Base-by-base conservation (phyloP, 1,284 basidiomycete genomes). In the Fistulina hepatica region DNA sequence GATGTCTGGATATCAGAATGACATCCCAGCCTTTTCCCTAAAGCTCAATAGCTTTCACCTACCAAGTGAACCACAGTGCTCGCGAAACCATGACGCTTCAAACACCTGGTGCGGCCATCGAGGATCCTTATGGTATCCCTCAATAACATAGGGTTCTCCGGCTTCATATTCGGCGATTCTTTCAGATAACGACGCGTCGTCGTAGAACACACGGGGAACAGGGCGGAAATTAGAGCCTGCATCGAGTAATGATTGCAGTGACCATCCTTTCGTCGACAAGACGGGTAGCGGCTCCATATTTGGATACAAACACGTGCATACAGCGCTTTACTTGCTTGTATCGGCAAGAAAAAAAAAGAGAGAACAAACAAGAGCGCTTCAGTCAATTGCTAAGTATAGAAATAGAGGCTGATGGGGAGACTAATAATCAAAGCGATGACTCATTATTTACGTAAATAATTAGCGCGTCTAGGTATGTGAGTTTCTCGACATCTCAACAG, bases 101-200 rank as follows among this genome's bases (percentile, higher is more conserved):
- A 85, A 79, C 27, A 72, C 46, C 1, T 65, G 48, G 10, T 48
- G 48, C 2, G 64, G 64, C 82, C 83, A 86, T 2, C 48, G 44
- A 0, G 56, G 47, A 33, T 66, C 64, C 36, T 66, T 54, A 36
- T 82, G 68, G 55, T 70, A 71, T 13, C 66, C 70, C 37, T 71
- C 57, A 15, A 86, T 65, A 21, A 86, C 67, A 82, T 48, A 2
- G 82, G 82, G 19, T 19, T 36, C 7, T 52, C 47, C 7, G 42
- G 36, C 35, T 83, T 78, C 37, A 5, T 59, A 41, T 20, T 55
- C 43, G 19, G 82, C 61, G 3, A 39, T 39, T 4, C 11, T 21
- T 5, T 49, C 54, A 4, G 50, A 41, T 5, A 43, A 41, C 24
- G 64, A 51, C 3, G 52, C 45, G 9, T 51, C 45, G 8, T 56